Evolutionary conservation across 2,329 filamentous ascomycete genomes (phyloP), one percentile per base, ranked within the genome.

Genomic region (Penicillium sp.): DNA sequence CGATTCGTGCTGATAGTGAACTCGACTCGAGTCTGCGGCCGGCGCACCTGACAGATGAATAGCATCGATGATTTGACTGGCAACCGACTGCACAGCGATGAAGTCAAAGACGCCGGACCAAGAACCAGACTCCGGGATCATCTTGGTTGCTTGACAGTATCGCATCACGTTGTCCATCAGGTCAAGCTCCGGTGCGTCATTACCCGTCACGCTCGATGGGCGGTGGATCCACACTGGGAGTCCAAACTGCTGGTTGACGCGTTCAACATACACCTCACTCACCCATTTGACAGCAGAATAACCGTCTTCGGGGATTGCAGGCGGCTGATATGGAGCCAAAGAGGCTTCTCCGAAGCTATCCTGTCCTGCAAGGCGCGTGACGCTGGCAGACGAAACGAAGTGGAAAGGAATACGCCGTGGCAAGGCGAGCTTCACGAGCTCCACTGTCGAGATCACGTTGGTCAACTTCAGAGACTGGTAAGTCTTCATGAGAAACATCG

Each of bases 261-360:
- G 46, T 47, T 74, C 69, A 0, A 74, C 60, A 22, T 67, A 54
- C 3, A 54, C 49, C 54, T 74, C 71, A 35, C 60, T 60, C 0
- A 63, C 67, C 71, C 71, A 74, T 47, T 72, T 72, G 11, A 57
- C 50, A 1, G 66, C 64, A 2, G 57, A 52, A 43, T 73, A 74
- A 1, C 70, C 71, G 14, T 66, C 51, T 5, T 57, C 39, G 10
- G 61, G 62, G 36, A 65, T 54, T 3, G 40, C 29, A 1, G 67
- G 58, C 0, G 67, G 68, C 4, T 44, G 39, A 34, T 49, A 54
- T 1, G 18, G 14, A 10, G 53, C 46, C 11, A 57, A 44, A 6
- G 57, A 53, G 1, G 3, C 16, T 14, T 54, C 55, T 10, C 49
- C 53, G 13, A 58, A 58, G 4, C 44, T 51, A 2, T 50, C 37